Evolutionary conservation across 805 yeast genomes (phyloP).

Genomic region (Nakazawaea populi): DNA sequence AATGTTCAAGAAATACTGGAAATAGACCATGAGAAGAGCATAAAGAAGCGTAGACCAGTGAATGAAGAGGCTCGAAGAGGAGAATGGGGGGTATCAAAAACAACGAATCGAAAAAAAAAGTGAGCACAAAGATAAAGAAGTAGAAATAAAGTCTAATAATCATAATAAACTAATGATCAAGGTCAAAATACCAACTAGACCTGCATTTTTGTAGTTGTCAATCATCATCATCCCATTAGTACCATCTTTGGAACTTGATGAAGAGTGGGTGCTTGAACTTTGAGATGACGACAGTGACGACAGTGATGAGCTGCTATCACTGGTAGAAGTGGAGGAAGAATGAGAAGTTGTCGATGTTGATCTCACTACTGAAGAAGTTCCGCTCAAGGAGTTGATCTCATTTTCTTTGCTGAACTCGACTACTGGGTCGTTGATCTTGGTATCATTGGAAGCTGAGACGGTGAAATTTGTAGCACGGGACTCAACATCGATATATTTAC

Average conservation of each 20-base stretch:
- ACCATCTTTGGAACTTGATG: slow-evolving; percentile 1
- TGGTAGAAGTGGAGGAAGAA: slow-evolving; percentile 5
- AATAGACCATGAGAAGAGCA: too few relatives aligned
- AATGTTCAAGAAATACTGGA: too few relatives aligned
- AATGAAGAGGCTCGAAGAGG: too few relatives aligned
- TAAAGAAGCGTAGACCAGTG: too few relatives aligned
- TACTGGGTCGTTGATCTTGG: slow-evolving; percentile 26
- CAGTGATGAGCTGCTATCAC: too few relatives aligned
- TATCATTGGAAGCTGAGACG: slow-evolving; percentile 29
- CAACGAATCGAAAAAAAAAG: slow-evolving; percentile 8
- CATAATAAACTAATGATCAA: slow-evolving; percentile 4
- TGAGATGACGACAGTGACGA: slow-evolving; percentile 16
- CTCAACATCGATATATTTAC: slow-evolving; percentile 34
- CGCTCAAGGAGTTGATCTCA: slow-evolving; percentile 25
- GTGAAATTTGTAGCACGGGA: slow-evolving; percentile 35
- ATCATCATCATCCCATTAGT: background rate
- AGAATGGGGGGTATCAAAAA: too few relatives aligned
- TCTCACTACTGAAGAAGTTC: slow-evolving; percentile 3
- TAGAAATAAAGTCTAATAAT: background rate
- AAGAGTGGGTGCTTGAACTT: background rate
- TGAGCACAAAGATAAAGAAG: slow-evolving; percentile 9
- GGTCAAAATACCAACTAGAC: slow-evolving; percentile 1
- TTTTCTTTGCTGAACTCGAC: slow-evolving; percentile 30
- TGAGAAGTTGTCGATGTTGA: background rate
- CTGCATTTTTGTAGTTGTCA: background rate